Evolutionary conservation across 768 basidiomycete species (phyloP).

Genomic region (Rubroboletus satanas): DNA sequence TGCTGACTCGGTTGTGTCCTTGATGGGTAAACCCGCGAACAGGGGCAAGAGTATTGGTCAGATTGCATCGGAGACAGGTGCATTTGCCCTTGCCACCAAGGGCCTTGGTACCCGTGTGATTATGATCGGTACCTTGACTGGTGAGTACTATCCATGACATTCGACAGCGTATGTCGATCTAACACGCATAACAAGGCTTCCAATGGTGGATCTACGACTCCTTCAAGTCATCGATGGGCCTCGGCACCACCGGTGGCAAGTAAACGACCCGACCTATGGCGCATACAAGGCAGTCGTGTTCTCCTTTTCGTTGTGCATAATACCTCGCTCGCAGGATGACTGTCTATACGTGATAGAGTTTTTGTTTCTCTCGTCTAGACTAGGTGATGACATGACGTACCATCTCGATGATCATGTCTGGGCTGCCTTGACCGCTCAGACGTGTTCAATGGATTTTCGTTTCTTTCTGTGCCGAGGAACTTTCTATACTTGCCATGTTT

Average conservation of each 20-base stretch:
- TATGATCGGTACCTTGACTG: slow-evolving; percentile 69
- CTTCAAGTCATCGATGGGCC: slow-evolving; percentile 80
- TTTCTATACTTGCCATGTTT: not conserved
- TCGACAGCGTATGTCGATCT: not conserved
- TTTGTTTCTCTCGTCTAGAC: slow-evolving; percentile 4
- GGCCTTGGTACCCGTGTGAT: slow-evolving; percentile 84
- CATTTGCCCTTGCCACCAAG: slow-evolving; percentile 66
- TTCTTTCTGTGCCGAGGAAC: not conserved
- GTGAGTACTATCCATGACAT: slow-evolving; percentile 19
- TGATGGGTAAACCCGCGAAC: slow-evolving; percentile 86
- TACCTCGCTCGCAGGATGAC: slow-evolving; percentile 13
- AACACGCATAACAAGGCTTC: slow-evolving; percentile 50
- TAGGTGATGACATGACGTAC: slow-evolving; percentile 10
- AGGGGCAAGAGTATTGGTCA: slow-evolving; percentile 73
- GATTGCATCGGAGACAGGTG: slow-evolving; percentile 70
- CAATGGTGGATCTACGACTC: slow-evolving; percentile 94
- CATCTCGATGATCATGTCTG: not conserved
- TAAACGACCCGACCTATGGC: slow-evolving; percentile 34
- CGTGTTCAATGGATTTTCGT: not conserved
- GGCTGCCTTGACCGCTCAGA: not conserved
- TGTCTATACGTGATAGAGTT: slow-evolving; percentile 14
- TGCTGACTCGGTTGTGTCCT: slow-evolving; percentile 89
- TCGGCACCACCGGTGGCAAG: slow-evolving; percentile 88
- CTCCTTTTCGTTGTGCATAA: not conserved
- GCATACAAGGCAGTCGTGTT: not conserved